phyloP scores from a whole-genome alignment of 148 eudicot species.

The Tetragonia tetragonoides region DNA sequence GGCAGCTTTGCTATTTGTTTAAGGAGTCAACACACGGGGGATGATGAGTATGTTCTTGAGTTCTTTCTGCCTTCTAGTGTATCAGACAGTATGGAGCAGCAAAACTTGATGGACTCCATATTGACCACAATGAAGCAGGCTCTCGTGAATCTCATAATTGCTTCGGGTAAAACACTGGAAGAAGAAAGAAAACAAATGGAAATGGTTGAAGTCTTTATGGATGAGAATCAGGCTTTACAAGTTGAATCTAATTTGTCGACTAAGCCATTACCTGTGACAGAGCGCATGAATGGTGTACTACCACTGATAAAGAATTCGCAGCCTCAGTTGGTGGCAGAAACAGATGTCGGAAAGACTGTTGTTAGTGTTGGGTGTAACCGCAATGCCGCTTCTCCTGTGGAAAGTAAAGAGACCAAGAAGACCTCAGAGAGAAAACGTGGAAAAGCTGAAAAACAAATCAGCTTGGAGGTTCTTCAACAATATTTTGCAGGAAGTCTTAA shows the following conservation, averaged over 20 bases:
- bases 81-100: conserved; percentile 44
- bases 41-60: conserved; percentile 87
- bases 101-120: conserved; percentile 54
- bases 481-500: conserved; percentile 87
- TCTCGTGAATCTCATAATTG: conserved; percentile 67
- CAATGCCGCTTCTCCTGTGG: conserved; percentile 30
- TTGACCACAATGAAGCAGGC: conserved; percentile 59
- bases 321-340: conserved; percentile 27
- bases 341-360: conserved; percentile 30
- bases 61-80: conserved; percentile 70
- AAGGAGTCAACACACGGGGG: conserved; percentile 69
- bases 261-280: conserved; percentile 25
- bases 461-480: conserved; percentile 85
- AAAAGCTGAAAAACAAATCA: conserved; percentile 87
- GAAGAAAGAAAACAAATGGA: conserved; percentile 58
- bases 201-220: conserved; percentile 45
- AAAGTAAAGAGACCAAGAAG: conserved; percentile 42
- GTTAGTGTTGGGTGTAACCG: conserved; percentile 25
- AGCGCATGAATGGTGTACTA: conserved; percentile 35
- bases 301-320: conserved; percentile 27
- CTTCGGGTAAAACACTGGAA: conserved; percentile 71
- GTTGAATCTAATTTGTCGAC: conserved; percentile 32
- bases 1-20: conserved; percentile 84
- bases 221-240: conserved; percentile 44
- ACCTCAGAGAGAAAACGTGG: conserved; percentile 78